These are phyloP conservation scores for Fraxinus dipetala DNA, from an alignment of 305 asterid genomes.

Conservation along the genomic window DNA sequence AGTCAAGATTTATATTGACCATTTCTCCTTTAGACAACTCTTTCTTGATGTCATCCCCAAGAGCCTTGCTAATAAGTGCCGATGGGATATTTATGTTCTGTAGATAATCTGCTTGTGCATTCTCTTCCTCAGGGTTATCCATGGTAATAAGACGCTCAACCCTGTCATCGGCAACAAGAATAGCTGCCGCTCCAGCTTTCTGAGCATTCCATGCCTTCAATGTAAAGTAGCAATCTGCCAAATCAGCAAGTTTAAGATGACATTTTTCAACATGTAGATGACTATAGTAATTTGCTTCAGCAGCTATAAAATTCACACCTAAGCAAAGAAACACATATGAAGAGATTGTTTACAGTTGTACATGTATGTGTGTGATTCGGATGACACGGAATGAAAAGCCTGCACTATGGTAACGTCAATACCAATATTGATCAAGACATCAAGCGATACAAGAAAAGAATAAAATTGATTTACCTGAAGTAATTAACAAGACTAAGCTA, in stretches of 20 bases:
- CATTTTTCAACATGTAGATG: conserved; percentile 2
- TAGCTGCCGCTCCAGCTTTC: conserved; percentile 97
- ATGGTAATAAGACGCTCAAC: conserved; percentile 85
- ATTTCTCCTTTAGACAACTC: conserved; percentile 61
- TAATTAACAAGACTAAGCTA: not conserved
- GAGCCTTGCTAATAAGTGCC: conserved; percentile 81
- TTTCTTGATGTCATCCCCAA: conserved; percentile 79
- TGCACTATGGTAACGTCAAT: not conserved
- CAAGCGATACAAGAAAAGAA: not conserved
- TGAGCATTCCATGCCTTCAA: conserved; percentile 98
- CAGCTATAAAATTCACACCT: not conserved
- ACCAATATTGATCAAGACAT: not conserved
- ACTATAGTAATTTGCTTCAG: not conserved
- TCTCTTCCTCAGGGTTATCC: conserved; percentile 90
- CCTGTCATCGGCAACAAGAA: conserved; percentile 87
- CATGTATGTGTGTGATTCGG: not conserved
- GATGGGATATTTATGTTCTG: conserved; percentile 86
- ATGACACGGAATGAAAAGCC: not conserved
- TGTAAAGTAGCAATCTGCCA: conserved; percentile 85
- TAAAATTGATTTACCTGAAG: not conserved
- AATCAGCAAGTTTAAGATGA: conserved; percentile 21
- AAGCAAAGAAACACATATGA: not conserved
- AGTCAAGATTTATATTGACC: conserved; percentile 84
- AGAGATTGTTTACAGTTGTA: not conserved
- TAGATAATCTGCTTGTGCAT: conserved; percentile 62